Evolutionary conservation across 2,329 filamentous ascomycete genomes (phyloP).

Genomic region (Amauroascus verrucosus): DNA sequence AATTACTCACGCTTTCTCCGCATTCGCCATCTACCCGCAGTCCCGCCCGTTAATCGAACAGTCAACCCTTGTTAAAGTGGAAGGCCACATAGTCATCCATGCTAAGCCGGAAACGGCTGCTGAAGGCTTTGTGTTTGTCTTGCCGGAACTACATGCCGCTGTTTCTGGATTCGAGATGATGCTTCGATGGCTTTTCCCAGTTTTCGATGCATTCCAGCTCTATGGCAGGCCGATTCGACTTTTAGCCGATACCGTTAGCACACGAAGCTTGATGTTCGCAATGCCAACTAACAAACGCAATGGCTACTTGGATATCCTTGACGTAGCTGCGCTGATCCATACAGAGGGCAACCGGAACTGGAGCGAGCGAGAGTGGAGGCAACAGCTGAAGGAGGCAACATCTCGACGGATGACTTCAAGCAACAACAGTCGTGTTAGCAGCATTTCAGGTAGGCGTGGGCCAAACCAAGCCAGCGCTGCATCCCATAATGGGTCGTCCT

Average conservation of each 20-base stretch:
- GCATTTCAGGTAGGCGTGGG: conserved; percentile 39
- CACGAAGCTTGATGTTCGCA: conserved; percentile 91
- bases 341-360: conserved; percentile 65
- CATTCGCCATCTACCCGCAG: conserved; percentile 92
- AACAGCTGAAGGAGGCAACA: conserved; percentile 78
- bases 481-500: conserved; percentile 24
- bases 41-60: conserved; percentile 88
- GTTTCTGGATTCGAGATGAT: conserved; percentile 94
- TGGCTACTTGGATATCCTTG: conserved; percentile 80
- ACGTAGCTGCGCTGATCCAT: conserved; percentile 70
- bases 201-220: conserved; percentile 82
- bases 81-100: conserved; percentile 82
- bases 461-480: conserved; percentile 35
- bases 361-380: conserved; percentile 83
- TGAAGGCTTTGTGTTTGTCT: conserved; percentile 94
- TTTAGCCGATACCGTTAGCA: conserved; percentile 76
- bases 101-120: conserved; percentile 53
- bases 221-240: conserved; percentile 83
- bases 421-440: conserved; percentile 55
- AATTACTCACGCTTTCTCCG: conserved; percentile 79
- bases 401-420: conserved; percentile 31
- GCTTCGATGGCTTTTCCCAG: conserved; percentile 82
- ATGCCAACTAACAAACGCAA: conserved; percentile 84
- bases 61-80: conserved; percentile 86
- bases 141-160: conserved; percentile 89